Percentiles rank a stretch among this genome's conserved stretches.
These are phyloP conservation scores for Teunomyces funiuensis DNA, from an alignment of 805 yeast genomes.

Conservation along the genomic window DNA sequence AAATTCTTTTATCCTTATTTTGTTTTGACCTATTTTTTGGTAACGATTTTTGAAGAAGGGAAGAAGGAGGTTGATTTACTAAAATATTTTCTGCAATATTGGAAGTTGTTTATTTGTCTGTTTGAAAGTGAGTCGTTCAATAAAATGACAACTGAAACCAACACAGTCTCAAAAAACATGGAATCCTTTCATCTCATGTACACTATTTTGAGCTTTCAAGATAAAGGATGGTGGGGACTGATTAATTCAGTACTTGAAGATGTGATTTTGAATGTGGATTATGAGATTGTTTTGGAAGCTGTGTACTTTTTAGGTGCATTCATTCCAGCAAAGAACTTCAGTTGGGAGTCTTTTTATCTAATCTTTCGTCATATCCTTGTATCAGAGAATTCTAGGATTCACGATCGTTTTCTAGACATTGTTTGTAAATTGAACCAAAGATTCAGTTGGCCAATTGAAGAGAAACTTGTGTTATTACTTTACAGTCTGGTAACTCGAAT, in stretches of 20 bases:
- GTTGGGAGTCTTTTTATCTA: slow-evolving; percentile 27
- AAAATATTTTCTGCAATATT: slow-evolving; percentile 7
- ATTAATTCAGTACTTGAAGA: slow-evolving; percentile 20
- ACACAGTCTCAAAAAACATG: slow-evolving; percentile 6
- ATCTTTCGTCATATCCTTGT: slow-evolving; percentile 17
- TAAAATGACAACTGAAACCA: slow-evolving; percentile 1
- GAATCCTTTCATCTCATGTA: slow-evolving; percentile 24
- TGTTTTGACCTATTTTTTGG: slow-evolving; percentile 9
- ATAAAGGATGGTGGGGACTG: slow-evolving; percentile 27
- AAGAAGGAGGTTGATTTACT: neutral
- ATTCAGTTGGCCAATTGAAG: slow-evolving; percentile 34
- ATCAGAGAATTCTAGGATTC: slow-evolving; percentile 17
- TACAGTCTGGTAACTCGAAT: slow-evolving; percentile 31
- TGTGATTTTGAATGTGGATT: slow-evolving; percentile 9
- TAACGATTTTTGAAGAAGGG: neutral
- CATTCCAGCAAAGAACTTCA: slow-evolving; percentile 11
- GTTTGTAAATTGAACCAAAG: slow-evolving; percentile 25
- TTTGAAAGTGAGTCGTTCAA: slow-evolving; percentile 16
- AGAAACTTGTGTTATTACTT: slow-evolving; percentile 28
- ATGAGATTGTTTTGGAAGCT: slow-evolving; percentile 17
- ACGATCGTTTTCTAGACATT: slow-evolving; percentile 28
- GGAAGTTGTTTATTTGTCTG: slow-evolving; percentile 10
- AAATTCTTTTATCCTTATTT: slow-evolving; percentile 19
- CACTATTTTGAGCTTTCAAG: slow-evolving; percentile 14
- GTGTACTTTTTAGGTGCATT: slow-evolving; percentile 16